Conservation (phyloP, 129 eudicot species). For the Flaveria trinervia region DNA sequence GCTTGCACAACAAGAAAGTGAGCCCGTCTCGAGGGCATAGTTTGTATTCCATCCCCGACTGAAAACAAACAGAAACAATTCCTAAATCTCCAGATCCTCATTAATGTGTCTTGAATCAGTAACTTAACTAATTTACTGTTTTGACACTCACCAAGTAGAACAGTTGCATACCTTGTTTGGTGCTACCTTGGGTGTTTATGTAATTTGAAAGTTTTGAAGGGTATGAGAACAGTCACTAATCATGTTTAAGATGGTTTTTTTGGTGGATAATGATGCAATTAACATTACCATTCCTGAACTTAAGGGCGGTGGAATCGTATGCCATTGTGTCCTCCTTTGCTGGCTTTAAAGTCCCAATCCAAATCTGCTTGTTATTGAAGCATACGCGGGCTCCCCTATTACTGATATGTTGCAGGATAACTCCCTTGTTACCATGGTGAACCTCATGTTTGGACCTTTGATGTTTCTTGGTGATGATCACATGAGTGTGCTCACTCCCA, state of each 20-base stretch:
- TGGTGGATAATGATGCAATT: too few relatives aligned
- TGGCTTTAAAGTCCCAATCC: constrained; percentile 48
- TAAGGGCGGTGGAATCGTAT: constrained; percentile 57
- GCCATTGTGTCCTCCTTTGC: constrained; percentile 55
- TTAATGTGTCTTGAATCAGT: too few relatives aligned
- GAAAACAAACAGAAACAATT: constrained; percentile 76
- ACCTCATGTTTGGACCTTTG: constrained; percentile 4
- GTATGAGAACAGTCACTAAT: too few relatives aligned
- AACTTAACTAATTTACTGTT: neutral
- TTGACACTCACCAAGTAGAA: neutral
- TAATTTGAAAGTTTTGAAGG: too few relatives aligned
- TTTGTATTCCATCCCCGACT: constrained; percentile 64
- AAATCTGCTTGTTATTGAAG: constrained; percentile 44
- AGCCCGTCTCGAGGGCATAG: constrained; percentile 33
- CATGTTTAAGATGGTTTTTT: too few relatives aligned
- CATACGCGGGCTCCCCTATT: constrained; percentile 62
- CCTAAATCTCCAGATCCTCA: constrained; percentile 11
- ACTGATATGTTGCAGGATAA: constrained; percentile 46
- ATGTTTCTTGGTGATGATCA: constrained; percentile 2
- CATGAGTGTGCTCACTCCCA: neutral
- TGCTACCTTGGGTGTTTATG: neutral
- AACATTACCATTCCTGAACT: constrained; percentile 26
- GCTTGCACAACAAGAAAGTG: constrained; percentile 30
- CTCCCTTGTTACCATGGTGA: constrained; percentile 44
- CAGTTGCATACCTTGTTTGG: neutral